These are phyloP conservation scores for Boletus pseudopeckii DNA, from an alignment of 768 basidiomycete genomes.

Conservation along the genomic window DNA sequence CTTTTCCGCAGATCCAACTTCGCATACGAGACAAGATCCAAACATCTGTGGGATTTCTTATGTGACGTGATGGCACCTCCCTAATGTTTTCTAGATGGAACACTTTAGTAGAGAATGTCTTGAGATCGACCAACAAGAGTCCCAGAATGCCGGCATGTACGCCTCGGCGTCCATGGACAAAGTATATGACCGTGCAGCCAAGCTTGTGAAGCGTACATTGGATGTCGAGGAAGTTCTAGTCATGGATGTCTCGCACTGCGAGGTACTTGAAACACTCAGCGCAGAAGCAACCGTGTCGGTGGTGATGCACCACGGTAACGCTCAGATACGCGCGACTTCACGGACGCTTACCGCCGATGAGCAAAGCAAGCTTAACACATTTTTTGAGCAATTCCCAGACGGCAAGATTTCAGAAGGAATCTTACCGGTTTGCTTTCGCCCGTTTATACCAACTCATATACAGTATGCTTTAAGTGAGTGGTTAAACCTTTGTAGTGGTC, in stretches of 20 bases:
- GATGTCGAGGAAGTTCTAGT: constrained; percentile 92
- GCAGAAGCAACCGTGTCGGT: constrained; percentile 63
- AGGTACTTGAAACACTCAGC: constrained; percentile 70
- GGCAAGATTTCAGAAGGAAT: constrained; percentile 87
- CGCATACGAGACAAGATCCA: constrained; percentile 90
- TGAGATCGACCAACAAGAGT: constrained; percentile 67
- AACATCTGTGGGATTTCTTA: constrained; percentile 56
- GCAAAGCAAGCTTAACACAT: constrained; percentile 69
- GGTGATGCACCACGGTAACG: constrained; percentile 66
- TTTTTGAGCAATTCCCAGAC: constrained; percentile 77
- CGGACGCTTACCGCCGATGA: constrained; percentile 65
- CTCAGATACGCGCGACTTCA: constrained; percentile 47
- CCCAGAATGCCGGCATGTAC: constrained; percentile 23
- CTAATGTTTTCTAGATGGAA: constrained; percentile 64
- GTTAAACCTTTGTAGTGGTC: not conserved
- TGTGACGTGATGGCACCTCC: not conserved
- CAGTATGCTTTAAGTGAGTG: constrained; percentile 84
- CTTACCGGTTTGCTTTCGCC: constrained; percentile 76
- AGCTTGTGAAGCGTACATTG: constrained; percentile 83
- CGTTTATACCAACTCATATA: constrained; percentile 76
- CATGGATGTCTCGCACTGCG: constrained; percentile 89
- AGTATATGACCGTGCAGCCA: constrained; percentile 87
- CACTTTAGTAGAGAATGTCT: constrained; percentile 92
- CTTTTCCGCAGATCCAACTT: constrained; percentile 65
- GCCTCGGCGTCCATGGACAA: constrained; percentile 65